Percentiles rank a stretch among this genome's conserved stretches.
phyloP scores from a whole-genome alignment of 192 early-diverging fungal species.

The Coemansia sp. region DNA sequence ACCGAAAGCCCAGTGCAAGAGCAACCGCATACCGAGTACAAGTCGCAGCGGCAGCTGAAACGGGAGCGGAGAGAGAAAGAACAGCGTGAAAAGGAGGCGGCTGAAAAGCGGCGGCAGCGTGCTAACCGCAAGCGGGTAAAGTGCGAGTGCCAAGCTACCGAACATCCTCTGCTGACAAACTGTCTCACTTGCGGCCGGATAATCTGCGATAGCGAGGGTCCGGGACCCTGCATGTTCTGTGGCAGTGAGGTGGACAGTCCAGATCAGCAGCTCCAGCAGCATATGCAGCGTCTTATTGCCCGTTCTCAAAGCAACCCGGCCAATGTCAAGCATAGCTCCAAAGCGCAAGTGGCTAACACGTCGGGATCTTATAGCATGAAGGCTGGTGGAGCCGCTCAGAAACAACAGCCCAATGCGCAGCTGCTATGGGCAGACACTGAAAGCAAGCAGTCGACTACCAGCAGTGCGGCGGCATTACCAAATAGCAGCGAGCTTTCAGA shows the following conservation, averaged over 20 bases:
- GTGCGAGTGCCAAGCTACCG: slow-evolving; percentile 53
- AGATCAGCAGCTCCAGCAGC: slow-evolving; percentile 45
- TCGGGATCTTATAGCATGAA: too few species aligned
- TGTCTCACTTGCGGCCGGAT: slow-evolving; percentile 57
- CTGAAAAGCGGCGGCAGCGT: slow-evolving; percentile 12
- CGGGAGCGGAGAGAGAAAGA: slow-evolving; percentile 24
- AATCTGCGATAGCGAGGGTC: slow-evolving; percentile 51
- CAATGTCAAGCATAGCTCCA: too few species aligned
- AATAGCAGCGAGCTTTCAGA: slow-evolving; percentile 21
- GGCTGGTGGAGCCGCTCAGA: too few species aligned
- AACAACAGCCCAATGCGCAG: too few species aligned
- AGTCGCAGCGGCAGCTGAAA: slow-evolving; percentile 39
- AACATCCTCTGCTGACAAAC: slow-evolving; percentile 51
- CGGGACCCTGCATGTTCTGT: slow-evolving; percentile 55
- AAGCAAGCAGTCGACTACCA: too few species aligned
- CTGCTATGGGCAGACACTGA: too few species aligned
- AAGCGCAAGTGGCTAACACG: too few species aligned
- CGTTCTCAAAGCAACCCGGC: background rate
- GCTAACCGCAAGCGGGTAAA: slow-evolving; percentile 33
- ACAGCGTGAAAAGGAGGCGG: slow-evolving; percentile 16
- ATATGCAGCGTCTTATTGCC: slow-evolving; percentile 31
- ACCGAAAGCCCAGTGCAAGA: background rate
- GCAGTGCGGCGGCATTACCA: background rate
- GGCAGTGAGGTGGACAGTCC: slow-evolving; percentile 39
- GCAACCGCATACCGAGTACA: slow-evolving; percentile 4